Evolutionary conservation across 768 basidiomycete species (phyloP).

Genomic region (Rhizopogon sp.): DNA sequence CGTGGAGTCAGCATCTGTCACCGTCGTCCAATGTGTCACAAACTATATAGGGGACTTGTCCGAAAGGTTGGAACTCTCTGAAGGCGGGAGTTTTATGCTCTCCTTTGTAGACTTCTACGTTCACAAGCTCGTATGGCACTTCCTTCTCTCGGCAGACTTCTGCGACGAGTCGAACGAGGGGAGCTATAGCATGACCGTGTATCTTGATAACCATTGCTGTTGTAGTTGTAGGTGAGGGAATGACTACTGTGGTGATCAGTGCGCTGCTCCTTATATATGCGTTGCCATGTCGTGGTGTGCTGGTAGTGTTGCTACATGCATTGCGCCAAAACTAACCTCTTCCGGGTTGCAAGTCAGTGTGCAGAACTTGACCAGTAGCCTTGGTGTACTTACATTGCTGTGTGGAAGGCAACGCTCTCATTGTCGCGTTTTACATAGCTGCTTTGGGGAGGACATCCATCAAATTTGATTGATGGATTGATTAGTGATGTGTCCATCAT

Average conservation of each 20-base stretch:
- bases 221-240: neutral
- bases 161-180: constrained; percentile 13
- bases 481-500: no score
- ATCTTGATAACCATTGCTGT: constrained; percentile 13
- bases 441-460: neutral
- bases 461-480: no score
- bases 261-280: neutral
- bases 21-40: neutral
- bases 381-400: neutral
- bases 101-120: constrained; percentile 11
- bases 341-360: neutral
- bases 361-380: neutral
- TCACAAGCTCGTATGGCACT: constrained; percentile 17
- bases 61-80: constrained; percentile 26
- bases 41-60: constrained; percentile 28
- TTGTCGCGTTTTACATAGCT: neutral
- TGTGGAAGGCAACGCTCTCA: neutral
- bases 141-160: constrained; percentile 9
- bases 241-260: neutral
- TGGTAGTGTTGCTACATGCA: no score
- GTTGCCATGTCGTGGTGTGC: no score
- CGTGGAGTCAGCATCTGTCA: neutral
- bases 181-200: constrained; percentile 8
- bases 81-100: constrained; percentile 17
- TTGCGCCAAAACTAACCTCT: neutral